Evolutionary conservation across 441 rosid genomes (phyloP).

Genomic region (Mallotus japonicus): DNA sequence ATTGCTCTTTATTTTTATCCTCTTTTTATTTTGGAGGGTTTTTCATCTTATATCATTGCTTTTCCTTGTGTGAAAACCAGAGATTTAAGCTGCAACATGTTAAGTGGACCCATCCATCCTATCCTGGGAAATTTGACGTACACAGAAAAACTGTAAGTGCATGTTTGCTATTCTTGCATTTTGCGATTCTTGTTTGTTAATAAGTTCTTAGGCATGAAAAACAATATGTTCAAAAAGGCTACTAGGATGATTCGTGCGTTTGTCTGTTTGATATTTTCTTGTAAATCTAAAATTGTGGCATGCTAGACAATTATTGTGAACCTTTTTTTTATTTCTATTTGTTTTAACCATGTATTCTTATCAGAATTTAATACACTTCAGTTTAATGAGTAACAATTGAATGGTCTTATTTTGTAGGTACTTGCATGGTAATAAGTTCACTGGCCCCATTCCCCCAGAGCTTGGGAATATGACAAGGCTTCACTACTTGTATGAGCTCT

Average conservation of each 20-base stretch:
- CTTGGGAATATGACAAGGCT: slow-evolving; percentile 95
- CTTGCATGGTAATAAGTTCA: slow-evolving; percentile 72
- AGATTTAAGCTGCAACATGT: slow-evolving; percentile 80
- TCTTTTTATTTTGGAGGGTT: background rate
- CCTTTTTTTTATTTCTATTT: background rate
- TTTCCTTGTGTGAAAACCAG: slow-evolving; percentile 35
- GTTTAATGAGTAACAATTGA: slow-evolving; percentile 9
- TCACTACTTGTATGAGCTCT: slow-evolving; percentile 69
- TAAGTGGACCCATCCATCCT: slow-evolving; percentile 83
- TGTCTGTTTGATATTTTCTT: background rate
- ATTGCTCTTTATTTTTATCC: background rate
- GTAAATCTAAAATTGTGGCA: slow-evolving; percentile 1
- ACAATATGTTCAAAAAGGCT: background rate
- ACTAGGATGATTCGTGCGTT: background rate
- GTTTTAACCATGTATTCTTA: background rate
- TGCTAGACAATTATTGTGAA: background rate
- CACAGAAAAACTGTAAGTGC: slow-evolving; percentile 80
- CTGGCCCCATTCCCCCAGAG: slow-evolving; percentile 83
- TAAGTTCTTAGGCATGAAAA: background rate
- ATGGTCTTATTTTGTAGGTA: slow-evolving; percentile 47
- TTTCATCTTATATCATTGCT: background rate
- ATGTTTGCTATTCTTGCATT: slow-evolving; percentile 8
- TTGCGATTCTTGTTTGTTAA: background rate
- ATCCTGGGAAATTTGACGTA: slow-evolving; percentile 81
- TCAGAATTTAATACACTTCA: background rate